Conservation (phyloP, 768 basidiomycete genomes). For the Holtermannia corniformis region DNA sequence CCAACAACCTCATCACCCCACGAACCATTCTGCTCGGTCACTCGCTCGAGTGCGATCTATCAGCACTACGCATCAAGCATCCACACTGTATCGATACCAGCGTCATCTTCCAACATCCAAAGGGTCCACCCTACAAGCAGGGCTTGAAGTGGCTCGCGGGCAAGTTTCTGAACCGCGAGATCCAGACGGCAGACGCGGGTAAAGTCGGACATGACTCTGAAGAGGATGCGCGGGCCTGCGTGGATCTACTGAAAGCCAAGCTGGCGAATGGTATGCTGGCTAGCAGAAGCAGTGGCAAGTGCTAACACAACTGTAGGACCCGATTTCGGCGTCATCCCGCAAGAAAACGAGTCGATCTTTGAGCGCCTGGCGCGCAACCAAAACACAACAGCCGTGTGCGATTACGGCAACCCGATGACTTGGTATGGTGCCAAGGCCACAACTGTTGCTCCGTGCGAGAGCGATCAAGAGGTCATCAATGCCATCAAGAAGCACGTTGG, state of each 20-base stretch:
- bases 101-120: slow-evolving; percentile 79
- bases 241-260: slow-evolving; percentile 76
- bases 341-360: slow-evolving; percentile 77
- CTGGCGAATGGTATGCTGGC: slow-evolving; percentile 52
- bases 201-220: slow-evolving; percentile 88
- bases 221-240: slow-evolving; percentile 82
- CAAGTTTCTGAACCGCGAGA: slow-evolving; percentile 83
- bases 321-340: slow-evolving; percentile 77
- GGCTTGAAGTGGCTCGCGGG: slow-evolving; percentile 94
- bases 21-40: slow-evolving; percentile 78
- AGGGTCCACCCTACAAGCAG: slow-evolving; percentile 86
- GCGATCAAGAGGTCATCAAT: slow-evolving; percentile 63
- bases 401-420: slow-evolving; percentile 69
- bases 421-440: slow-evolving; percentile 81
- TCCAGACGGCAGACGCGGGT: slow-evolving; percentile 56
- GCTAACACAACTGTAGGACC: slow-evolving; percentile 43
- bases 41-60: slow-evolving; percentile 88
- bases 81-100: slow-evolving; percentile 86
- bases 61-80: slow-evolving; percentile 76
- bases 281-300: not conserved
- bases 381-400: slow-evolving; percentile 61
- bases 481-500: slow-evolving; percentile 53
- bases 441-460: slow-evolving; percentile 62
- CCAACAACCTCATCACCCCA: slow-evolving; percentile 39
- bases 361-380: slow-evolving; percentile 59